Percentiles rank a stretch among this genome's conserved stretches.
phyloP scores from a whole-genome alignment of 164 flowering plant genomes.

The Cinnamomum micranthum region DNA sequence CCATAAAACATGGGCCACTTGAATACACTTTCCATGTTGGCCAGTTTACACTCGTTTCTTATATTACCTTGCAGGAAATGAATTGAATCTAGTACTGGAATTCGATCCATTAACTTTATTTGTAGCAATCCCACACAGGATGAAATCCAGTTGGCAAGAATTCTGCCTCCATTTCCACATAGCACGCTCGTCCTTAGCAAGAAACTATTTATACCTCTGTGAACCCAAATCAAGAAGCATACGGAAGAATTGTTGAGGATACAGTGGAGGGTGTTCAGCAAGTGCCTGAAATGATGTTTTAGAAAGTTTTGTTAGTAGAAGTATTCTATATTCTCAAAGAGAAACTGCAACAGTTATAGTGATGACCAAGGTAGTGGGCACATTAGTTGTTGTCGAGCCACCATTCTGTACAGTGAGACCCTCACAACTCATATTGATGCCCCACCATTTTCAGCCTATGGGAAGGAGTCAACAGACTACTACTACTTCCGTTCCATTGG shows the following conservation, averaged over 20 bases:
- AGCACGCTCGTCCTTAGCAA: too few species aligned
- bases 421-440: neutral
- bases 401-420: neutral
- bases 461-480: neutral
- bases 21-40: too few species aligned
- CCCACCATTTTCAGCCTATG: neutral
- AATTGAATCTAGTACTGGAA: too few species aligned
- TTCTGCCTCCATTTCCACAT: too few species aligned
- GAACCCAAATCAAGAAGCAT: conserved; percentile 69
- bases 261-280: conserved; percentile 74
- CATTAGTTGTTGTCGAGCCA: neutral
- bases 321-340: neutral
- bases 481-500: neutral
- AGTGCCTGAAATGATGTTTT: conserved; percentile 54
- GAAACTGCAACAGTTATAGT: neutral
- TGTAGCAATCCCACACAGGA: too few species aligned
- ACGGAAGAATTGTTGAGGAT: conserved; percentile 79
- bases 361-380: neutral
- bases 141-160: too few species aligned
- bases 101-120: too few species aligned
- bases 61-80: too few species aligned
- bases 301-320: neutral
- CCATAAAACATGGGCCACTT: too few species aligned
- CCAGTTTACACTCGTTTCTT: too few species aligned
- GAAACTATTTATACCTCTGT: conserved; percentile 22